Percentiles rank a stretch among this genome's conserved stretches.
Evolutionary conservation across 805 yeast genomes (phyloP).

Genomic region (Pichia sporocuriosa): DNA sequence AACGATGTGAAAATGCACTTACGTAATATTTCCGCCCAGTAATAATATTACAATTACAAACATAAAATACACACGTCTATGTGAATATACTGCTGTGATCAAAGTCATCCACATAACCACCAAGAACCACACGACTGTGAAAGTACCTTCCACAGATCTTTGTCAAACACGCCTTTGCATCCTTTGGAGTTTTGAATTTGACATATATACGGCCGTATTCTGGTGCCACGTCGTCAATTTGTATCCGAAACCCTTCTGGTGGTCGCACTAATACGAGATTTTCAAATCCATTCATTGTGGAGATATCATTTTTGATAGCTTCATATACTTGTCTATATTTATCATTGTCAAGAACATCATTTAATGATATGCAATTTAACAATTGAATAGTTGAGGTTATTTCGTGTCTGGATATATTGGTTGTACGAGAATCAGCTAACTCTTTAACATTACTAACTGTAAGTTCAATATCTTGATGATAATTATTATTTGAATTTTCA

Average conservation of each 20-base stretch:
- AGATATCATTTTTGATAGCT: conserved; percentile 41
- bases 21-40: no score
- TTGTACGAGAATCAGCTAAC: conserved; percentile 7
- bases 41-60: no score
- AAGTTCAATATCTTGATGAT: conserved; percentile 19
- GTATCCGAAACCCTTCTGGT: conserved; percentile 29
- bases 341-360: conserved; percentile 49
- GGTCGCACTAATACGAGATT: conserved; percentile 60
- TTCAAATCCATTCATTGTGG: conserved; percentile 44
- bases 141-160: conserved; percentile 60
- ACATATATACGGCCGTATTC: conserved; percentile 71
- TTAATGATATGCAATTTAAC: conserved; percentile 57
- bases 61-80: no score
- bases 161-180: conserved; percentile 47
- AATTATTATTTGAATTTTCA: conserved; percentile 21
- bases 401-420: conserved; percentile 17
- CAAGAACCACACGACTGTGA: conserved; percentile 61
- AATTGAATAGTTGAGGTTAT: conserved; percentile 51
- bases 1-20: no score
- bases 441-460: conserved; percentile 19
- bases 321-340: conserved; percentile 42
- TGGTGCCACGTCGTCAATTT: conserved; percentile 37
- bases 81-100: conserved; percentile 43
- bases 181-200: conserved; percentile 47
- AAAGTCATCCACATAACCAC: conserved; percentile 51